Conservation (phyloP, 257 asterid species). For the Lycium ferocissimum region DNA sequence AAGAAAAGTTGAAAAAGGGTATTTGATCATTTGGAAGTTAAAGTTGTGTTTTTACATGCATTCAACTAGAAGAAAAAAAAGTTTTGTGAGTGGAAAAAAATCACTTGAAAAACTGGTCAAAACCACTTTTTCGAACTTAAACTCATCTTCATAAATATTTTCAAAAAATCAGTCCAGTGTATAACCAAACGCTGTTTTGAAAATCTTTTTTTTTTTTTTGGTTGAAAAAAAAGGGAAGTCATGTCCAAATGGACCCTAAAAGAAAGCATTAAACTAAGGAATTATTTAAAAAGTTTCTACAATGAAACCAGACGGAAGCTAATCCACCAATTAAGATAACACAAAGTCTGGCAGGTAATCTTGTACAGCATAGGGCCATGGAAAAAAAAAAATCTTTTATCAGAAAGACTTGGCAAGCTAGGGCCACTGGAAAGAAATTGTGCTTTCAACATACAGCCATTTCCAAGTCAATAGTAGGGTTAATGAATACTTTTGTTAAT, state of each 20-base stretch:
- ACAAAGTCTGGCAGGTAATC: neutral
- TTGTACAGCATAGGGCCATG: neutral
- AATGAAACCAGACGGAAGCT: neutral
- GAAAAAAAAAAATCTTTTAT: neutral
- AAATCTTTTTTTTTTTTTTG: neutral
- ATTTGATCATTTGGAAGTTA: neutral
- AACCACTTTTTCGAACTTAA: neutral
- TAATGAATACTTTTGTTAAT: neutral
- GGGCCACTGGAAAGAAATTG: neutral
- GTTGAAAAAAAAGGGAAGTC: neutral
- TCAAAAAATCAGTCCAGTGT: neutral
- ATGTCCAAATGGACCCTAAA: neutral
- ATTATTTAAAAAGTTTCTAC: neutral
- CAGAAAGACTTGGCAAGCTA: neutral
- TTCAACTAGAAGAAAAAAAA: neutral
- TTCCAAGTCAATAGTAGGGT: neutral
- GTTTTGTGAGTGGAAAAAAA: neutral
- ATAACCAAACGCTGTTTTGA: neutral
- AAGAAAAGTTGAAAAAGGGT: neutral
- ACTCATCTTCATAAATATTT: neutral
- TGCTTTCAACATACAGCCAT: neutral
- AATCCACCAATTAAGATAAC: neutral
- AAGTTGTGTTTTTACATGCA: neutral
- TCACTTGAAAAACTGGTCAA: neutral
- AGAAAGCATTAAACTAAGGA: neutral